Conservation (phyloP, 2,329 filamentous ascomycete species). For the Exophiala phaeomuriformis region DNA sequence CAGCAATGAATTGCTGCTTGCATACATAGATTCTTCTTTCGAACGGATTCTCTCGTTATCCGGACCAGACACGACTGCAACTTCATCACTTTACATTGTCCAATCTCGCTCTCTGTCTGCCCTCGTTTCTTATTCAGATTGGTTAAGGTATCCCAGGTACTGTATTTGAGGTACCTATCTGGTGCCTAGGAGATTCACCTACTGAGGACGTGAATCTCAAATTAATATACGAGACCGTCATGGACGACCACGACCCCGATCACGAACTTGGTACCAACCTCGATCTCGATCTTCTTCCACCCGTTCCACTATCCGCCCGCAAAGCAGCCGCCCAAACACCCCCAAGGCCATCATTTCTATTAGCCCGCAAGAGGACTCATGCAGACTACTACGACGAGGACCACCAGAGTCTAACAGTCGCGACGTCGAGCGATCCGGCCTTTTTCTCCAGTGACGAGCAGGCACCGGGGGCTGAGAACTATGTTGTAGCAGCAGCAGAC, state of each 20-base stretch:
- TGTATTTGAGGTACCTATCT: no score
- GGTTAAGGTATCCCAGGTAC: no score
- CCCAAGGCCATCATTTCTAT: slow-evolving; percentile 11
- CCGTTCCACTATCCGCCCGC: slow-evolving; percentile 5
- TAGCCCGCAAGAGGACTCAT: slow-evolving; percentile 33
- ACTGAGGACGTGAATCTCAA: background rate
- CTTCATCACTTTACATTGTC: no score
- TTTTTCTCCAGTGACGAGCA: slow-evolving; percentile 44
- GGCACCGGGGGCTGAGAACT: slow-evolving; percentile 41
- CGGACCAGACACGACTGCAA: no score
- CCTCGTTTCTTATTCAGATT: no score
- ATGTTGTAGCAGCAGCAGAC: slow-evolving; percentile 4
- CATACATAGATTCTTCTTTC: no score
- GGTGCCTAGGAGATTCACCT: background rate
- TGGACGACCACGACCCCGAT: slow-evolving; percentile 21
- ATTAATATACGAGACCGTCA: background rate
- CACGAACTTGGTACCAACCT: background rate
- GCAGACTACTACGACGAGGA: slow-evolving; percentile 22
- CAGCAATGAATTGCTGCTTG: no score
- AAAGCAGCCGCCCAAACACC: background rate
- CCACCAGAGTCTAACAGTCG: background rate
- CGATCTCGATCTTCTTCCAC: background rate
- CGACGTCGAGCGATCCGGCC: slow-evolving; percentile 35
- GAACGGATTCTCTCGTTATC: no score
- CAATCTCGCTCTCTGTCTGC: no score